These are phyloP conservation scores for Phaeoacremonium minimum DNA, from an alignment of 2,329 filamentous ascomycete species.

Conservation along the genomic window DNA sequence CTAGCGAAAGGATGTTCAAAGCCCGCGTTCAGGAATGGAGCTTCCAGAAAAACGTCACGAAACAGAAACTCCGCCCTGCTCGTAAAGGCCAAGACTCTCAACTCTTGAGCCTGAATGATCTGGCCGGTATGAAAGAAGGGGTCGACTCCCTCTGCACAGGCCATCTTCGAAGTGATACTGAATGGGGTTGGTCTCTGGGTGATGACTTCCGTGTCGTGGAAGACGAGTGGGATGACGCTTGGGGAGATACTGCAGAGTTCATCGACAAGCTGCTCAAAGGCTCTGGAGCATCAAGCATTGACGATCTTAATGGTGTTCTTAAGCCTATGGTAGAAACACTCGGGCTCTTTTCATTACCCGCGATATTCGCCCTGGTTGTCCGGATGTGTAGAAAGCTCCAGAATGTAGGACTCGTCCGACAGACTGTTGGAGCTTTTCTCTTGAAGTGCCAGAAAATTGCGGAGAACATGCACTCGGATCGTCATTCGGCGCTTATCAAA, in stretches of 20 bases:
- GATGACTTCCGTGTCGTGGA: not conserved
- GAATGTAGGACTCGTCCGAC: not conserved
- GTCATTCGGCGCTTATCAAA: not conserved
- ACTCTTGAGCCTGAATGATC: not conserved
- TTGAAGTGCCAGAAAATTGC: not conserved
- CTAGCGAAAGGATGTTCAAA: not conserved
- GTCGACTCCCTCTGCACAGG: not conserved
- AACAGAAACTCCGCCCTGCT: not conserved
- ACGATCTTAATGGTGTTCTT: not conserved
- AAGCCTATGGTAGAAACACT: not conserved
- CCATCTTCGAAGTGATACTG: not conserved
- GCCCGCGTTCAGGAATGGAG: not conserved
- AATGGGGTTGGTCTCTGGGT: not conserved
- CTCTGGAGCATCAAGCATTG: not conserved
- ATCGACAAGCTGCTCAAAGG: not conserved
- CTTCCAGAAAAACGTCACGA: not conserved
- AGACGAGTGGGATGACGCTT: not conserved
- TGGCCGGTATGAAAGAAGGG: not conserved
- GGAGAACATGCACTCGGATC: not conserved
- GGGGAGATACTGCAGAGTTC: not conserved
- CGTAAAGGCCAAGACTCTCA: not conserved
- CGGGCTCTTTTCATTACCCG: not conserved
- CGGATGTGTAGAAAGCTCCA: not conserved
- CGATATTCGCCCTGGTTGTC: not conserved
- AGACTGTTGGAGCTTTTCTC: not conserved